Conservation (phyloP, 2,329 filamentous ascomycete species). For the Harringtonia aguacate region DNA sequence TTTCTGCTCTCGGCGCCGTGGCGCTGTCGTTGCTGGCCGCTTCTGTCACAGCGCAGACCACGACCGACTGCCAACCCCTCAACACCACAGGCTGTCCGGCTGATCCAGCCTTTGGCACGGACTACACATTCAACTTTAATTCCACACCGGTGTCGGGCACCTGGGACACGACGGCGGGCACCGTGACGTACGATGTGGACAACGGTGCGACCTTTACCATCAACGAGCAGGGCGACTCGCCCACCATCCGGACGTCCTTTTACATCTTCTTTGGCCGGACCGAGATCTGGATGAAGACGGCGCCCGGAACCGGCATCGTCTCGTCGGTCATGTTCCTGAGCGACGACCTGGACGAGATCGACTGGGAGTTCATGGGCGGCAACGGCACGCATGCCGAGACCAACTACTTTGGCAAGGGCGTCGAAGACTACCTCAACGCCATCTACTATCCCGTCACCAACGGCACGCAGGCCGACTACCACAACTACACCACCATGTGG, state of each 20-base stretch:
- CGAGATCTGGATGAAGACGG: constrained; percentile 68
- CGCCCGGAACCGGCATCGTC: constrained; percentile 64
- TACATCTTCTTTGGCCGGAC: constrained; percentile 81
- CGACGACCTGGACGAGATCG: constrained; percentile 77
- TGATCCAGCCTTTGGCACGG: constrained; percentile 59
- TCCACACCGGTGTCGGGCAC: constrained; percentile 38
- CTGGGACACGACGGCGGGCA: constrained; percentile 61
- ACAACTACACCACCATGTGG: constrained; percentile 72
- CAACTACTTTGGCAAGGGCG: constrained; percentile 73
- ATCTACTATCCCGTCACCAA: constrained; percentile 43
- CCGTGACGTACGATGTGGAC: constrained; percentile 44
- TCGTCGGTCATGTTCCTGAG: constrained; percentile 76
- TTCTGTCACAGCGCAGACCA: constrained; percentile 56
- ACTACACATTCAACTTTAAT: constrained; percentile 56
- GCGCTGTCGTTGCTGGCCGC: constrained; percentile 28
- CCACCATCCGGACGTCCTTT: constrained; percentile 68
- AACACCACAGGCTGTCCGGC: constrained; percentile 55
- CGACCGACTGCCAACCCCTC: constrained; percentile 67
- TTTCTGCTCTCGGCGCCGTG: background rate
- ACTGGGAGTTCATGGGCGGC: constrained; percentile 72
- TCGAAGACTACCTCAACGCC: constrained; percentile 38
- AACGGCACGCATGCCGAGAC: constrained; percentile 53
- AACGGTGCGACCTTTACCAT: constrained; percentile 66
- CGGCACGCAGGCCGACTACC: constrained; percentile 48
- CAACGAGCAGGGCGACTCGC: constrained; percentile 58